These are phyloP conservation scores for Pleomassaria siparia DNA, from an alignment of 2,329 filamentous ascomycete genomes.

Conservation along the genomic window DNA sequence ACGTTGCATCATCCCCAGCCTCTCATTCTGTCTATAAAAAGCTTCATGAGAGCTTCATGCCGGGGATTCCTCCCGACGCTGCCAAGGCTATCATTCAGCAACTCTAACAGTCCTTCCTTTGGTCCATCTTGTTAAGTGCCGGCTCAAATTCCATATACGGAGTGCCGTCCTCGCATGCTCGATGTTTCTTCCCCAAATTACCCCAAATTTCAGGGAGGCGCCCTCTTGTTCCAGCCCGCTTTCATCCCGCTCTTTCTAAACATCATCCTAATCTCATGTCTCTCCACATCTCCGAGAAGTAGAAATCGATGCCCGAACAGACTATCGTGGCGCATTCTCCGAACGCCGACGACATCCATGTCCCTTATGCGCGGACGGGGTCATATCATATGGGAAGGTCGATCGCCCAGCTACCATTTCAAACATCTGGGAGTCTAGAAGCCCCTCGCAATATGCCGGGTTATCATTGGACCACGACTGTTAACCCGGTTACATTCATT, in stretches of 20 bases:
- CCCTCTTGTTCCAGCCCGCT: background rate
- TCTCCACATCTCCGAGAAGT: background rate
- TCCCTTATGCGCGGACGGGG: background rate
- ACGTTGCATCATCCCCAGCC: background rate
- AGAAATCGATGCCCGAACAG: background rate
- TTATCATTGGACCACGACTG: background rate
- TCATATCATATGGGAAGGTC: background rate
- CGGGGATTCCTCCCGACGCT: background rate
- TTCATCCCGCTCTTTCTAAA: background rate
- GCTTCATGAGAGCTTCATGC: background rate
- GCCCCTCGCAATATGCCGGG: background rate
- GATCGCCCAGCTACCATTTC: background rate
- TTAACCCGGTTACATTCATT: background rate
- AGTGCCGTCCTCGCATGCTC: background rate
- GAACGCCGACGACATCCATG: background rate
- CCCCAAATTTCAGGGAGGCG: background rate
- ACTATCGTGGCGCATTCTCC: background rate
- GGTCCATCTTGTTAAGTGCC: background rate
- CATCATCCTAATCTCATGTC: background rate
- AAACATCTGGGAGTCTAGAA: background rate
- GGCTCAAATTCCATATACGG: background rate
- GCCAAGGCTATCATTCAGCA: background rate
- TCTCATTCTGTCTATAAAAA: too few relatives aligned
- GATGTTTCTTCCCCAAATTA: background rate
- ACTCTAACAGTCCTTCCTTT: background rate